These are phyloP conservation scores for Gossypium aridum DNA, from an alignment of 441 rosid genomes.

Conservation along the genomic window DNA sequence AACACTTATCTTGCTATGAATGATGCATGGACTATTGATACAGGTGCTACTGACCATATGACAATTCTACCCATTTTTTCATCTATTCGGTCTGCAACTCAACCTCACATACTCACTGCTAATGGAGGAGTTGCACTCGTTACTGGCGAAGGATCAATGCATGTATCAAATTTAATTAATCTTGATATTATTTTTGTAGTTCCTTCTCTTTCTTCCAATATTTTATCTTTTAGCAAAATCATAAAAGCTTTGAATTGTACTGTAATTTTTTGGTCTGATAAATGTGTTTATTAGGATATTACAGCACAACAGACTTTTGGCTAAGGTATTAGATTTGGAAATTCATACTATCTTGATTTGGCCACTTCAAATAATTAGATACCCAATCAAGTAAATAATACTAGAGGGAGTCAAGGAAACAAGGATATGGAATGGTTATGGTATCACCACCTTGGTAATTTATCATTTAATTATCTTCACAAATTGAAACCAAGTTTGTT, in stretches of 20 bases:
- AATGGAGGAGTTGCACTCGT: not conserved
- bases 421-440: not conserved
- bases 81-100: not conserved
- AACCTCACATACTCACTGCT: not conserved
- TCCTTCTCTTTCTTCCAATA: not conserved
- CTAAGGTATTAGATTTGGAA: not conserved
- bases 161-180: not conserved
- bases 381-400: not conserved
- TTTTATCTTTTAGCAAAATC: not conserved
- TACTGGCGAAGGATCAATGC: not conserved
- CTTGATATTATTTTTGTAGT: not conserved
- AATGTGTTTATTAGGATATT: not conserved
- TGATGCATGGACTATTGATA: not conserved
- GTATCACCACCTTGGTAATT: not conserved
- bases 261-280: not conserved
- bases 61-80: not conserved
- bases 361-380: not conserved
- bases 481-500: not conserved
- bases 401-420: not conserved
- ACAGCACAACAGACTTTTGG: not conserved
- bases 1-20: not conserved
- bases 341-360: not conserved
- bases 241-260: not conserved
- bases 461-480: not conserved
- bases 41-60: not conserved